phyloP scores from a whole-genome alignment of 441 rosid genomes.

The Bruguiera hainesii region DNA sequence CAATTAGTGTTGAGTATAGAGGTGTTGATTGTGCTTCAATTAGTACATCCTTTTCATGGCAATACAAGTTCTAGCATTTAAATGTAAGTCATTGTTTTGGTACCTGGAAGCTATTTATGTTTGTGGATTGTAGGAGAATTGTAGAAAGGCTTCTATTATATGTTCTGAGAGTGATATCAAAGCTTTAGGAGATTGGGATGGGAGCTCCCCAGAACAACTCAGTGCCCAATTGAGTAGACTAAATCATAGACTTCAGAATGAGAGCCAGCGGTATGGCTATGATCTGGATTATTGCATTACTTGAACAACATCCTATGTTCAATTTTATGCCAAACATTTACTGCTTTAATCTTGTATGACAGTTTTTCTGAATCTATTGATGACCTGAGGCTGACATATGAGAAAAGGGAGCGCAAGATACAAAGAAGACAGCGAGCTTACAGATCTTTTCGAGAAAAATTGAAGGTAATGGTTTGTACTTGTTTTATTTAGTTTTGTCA shows the following conservation, averaged over 20 bases:
- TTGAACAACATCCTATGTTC: conserved; percentile 6
- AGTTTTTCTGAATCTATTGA: conserved; percentile 92
- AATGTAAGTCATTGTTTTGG: not conserved
- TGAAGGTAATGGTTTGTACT: conserved; percentile 44
- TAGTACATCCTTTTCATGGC: not conserved
- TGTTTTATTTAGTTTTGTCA: conserved; percentile 9
- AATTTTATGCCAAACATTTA: conserved; percentile 6
- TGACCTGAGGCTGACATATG: conserved; percentile 68
- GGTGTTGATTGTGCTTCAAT: conserved; percentile 4
- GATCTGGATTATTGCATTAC: conserved; percentile 12
- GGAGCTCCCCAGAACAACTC: conserved; percentile 80
- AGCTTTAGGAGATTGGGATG: conserved; percentile 78
- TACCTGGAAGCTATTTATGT: not conserved
- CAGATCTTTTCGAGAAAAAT: conserved; percentile 56
- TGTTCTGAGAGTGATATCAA: conserved; percentile 88
- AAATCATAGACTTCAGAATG: conserved; percentile 72
- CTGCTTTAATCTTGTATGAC: conserved; percentile 21
- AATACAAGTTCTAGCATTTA: not conserved
- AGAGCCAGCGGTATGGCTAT: conserved; percentile 61
- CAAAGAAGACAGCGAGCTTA: conserved; percentile 50
- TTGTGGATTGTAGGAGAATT: conserved; percentile 57
- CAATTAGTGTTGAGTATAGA: not conserved
- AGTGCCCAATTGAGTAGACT: conserved; percentile 64
- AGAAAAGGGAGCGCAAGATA: conserved; percentile 64
- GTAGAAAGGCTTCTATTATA: conserved; percentile 87